These are phyloP conservation scores for Cornus controversa DNA, from an alignment of 148 eudicot species.

Conservation along the genomic window DNA sequence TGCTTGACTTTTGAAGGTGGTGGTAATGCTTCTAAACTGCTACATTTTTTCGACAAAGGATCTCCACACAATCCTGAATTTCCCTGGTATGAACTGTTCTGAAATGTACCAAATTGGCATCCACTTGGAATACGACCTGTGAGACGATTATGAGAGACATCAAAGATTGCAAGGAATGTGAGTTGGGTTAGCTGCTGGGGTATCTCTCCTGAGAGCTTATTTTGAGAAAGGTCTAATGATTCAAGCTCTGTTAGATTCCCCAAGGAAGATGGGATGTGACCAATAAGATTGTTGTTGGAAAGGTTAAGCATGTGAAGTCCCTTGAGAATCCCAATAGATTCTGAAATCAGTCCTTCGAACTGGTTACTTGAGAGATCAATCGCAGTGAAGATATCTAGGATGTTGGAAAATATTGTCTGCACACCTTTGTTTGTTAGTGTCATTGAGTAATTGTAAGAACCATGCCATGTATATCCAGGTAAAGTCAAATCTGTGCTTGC, in stretches of 20 bases:
- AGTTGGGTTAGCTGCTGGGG: slow-evolving; percentile 27
- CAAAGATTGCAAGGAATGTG: slow-evolving; percentile 28
- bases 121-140: slow-evolving; percentile 33
- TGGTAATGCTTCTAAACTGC: not conserved
- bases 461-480: too few relatives aligned
- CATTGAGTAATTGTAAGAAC: slow-evolving; percentile 13
- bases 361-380: slow-evolving; percentile 44
- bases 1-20: not conserved
- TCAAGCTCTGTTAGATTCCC: slow-evolving; percentile 26
- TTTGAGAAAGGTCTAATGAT: slow-evolving; percentile 37
- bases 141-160: slow-evolving; percentile 36
- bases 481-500: too few relatives aligned
- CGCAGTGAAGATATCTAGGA: slow-evolving; percentile 16
- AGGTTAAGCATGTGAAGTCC: slow-evolving; percentile 40
- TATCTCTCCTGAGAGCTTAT: slow-evolving; percentile 37
- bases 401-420: slow-evolving; percentile 5
- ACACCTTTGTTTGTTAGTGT: slow-evolving; percentile 38
- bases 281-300: slow-evolving; percentile 23
- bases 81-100: slow-evolving; percentile 23
- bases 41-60: slow-evolving; percentile 32
- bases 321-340: slow-evolving; percentile 25
- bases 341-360: slow-evolving; percentile 36
- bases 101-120: slow-evolving; percentile 33
- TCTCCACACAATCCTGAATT: slow-evolving; percentile 34
- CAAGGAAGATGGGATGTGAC: slow-evolving; percentile 25